These are phyloP conservation scores for Talinum fruticosum DNA, from an alignment of 148 eudicot genomes.

Conservation along the genomic window DNA sequence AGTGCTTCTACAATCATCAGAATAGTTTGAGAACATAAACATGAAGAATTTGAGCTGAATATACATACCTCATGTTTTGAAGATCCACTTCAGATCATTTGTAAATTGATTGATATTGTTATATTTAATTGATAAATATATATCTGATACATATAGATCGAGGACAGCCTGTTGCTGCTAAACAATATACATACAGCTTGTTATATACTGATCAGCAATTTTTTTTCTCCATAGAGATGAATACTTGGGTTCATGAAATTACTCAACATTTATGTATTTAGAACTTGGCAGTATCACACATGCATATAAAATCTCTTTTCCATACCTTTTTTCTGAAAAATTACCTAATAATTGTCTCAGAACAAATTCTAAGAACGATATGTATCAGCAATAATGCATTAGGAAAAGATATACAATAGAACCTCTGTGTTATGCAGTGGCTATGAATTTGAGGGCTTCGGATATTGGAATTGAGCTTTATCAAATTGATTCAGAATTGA, in stretches of 20 bases:
- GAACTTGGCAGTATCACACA: background rate
- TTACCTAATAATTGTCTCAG: too few relatives aligned
- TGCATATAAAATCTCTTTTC: too few relatives aligned
- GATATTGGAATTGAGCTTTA: too few relatives aligned
- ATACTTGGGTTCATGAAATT: background rate
- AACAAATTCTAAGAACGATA: too few relatives aligned
- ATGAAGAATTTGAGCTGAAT: background rate
- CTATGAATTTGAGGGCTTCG: too few relatives aligned
- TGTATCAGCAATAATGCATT: too few relatives aligned
- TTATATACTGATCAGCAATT: background rate
- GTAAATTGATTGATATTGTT: background rate
- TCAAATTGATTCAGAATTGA: too few relatives aligned
- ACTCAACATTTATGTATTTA: background rate
- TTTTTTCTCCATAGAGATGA: background rate
- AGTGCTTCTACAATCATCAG: slow-evolving; percentile 13
- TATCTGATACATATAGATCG: background rate
- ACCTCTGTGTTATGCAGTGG: too few relatives aligned
- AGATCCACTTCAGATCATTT: background rate
- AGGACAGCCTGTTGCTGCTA: background rate
- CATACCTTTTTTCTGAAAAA: too few relatives aligned
- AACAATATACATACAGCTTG: too few relatives aligned
- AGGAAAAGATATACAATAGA: too few relatives aligned
- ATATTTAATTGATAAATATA: background rate
- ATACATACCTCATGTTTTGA: background rate
- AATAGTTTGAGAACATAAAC: background rate